phyloP scores from a whole-genome alignment of 768 basidiomycete species.

The Lactarius quietus region DNA sequence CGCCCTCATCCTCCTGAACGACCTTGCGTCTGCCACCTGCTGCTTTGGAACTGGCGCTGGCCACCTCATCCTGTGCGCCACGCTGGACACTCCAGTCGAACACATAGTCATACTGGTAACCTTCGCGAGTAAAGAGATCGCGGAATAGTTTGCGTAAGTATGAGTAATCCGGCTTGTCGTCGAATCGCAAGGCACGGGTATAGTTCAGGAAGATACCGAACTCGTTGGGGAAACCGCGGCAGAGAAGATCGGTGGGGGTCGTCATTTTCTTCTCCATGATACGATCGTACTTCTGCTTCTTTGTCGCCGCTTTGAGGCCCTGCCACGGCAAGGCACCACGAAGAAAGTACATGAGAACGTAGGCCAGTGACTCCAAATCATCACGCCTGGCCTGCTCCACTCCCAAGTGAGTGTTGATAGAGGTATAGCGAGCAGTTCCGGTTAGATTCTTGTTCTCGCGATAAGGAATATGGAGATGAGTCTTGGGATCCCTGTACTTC shows the following conservation, averaged over 20 bases:
- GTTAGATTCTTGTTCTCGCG: constrained; percentile 99
- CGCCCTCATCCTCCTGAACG: constrained; percentile 73
- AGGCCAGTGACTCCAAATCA: constrained; percentile 96
- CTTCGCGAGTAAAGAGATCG: constrained; percentile 94
- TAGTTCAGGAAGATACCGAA: constrained; percentile 99
- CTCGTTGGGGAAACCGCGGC: constrained; percentile 99
- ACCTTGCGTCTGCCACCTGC: constrained; percentile 69
- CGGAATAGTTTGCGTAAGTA: constrained; percentile 99
- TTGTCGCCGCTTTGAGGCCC: constrained; percentile 98
- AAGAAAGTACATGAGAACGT: constrained; percentile 99
- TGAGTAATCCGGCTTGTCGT: constrained; percentile 99
- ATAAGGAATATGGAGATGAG: constrained; percentile 98
- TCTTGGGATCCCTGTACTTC: constrained; percentile 99
- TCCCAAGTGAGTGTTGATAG: constrained; percentile 98
- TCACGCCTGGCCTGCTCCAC: constrained; percentile 98
- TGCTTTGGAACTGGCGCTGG: constrained; percentile 59
- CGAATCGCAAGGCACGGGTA: constrained; percentile 97
- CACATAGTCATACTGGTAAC: constrained; percentile 99
- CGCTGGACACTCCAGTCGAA: constrained; percentile 98
- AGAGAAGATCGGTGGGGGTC: constrained; percentile 91
- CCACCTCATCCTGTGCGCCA: constrained; percentile 60
- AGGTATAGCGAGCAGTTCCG: constrained; percentile 97
- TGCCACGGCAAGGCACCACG: constrained; percentile 98
- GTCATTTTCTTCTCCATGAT: constrained; percentile 99
- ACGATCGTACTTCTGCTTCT: constrained; percentile 99